Conservation (phyloP, 163 green algal genomes). For the Volvox carteri region DNA sequence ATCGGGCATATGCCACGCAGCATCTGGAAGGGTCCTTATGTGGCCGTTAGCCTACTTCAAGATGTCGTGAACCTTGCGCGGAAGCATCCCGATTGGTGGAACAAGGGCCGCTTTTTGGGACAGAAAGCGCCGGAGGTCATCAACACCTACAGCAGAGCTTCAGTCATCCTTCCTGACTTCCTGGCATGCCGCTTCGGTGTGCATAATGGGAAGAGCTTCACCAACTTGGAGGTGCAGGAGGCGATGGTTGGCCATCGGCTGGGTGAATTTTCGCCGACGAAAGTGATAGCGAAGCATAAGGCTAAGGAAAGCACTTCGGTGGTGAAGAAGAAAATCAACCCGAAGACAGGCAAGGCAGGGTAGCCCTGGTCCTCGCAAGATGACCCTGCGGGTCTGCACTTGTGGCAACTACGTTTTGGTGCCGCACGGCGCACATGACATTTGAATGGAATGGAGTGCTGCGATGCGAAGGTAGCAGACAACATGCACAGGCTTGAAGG, state of each 20-base stretch:
- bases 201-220: conserved; percentile 70
- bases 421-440: too few relatives aligned
- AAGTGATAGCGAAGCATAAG: conserved; percentile 62
- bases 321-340: conserved; percentile 61
- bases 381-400: not conserved
- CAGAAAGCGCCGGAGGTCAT: conserved; percentile 71
- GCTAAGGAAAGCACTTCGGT: conserved; percentile 49
- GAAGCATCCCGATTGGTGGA: conserved; percentile 75
- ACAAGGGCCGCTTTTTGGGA: conserved; percentile 68
- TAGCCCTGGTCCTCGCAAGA: not conserved
- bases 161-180: conserved; percentile 74
- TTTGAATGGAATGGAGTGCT: too few relatives aligned
- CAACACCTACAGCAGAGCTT: conserved; percentile 65
- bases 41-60: conserved; percentile 68
- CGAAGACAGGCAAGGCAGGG: conserved; percentile 58
- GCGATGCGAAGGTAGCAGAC: too few relatives aligned
- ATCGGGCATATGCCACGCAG: conserved; percentile 37
- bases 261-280: conserved; percentile 73
- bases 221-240: conserved; percentile 70
- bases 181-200: conserved; percentile 73
- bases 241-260: conserved; percentile 76
- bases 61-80: conserved; percentile 70
- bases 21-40: conserved; percentile 74
- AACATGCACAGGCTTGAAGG: too few relatives aligned
- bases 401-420: too few relatives aligned